Evolutionary conservation across 2,329 filamentous ascomycete genomes (phyloP).

Genomic region (Fusarium sp.): DNA sequence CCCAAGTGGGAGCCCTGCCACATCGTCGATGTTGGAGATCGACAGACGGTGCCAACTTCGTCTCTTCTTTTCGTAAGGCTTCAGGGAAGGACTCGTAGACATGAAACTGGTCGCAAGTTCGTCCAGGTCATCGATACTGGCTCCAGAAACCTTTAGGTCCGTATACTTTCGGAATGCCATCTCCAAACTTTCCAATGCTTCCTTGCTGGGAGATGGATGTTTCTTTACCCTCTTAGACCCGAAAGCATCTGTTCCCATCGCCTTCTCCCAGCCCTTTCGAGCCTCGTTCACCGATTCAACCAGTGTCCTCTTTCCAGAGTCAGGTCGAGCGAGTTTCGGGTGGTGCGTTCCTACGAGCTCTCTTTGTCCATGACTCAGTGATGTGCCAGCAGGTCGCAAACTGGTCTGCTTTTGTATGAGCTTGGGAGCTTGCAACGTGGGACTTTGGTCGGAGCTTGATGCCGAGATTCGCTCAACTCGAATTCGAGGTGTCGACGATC

Average conservation of each 20-base stretch:
- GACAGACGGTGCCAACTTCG: constrained; percentile 28
- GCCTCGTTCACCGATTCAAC: constrained; percentile 20
- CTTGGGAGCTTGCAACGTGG: constrained; percentile 11
- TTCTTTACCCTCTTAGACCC: constrained; percentile 51
- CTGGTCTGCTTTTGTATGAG: constrained; percentile 5
- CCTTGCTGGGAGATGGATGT: constrained; percentile 59
- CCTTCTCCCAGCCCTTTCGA: constrained; percentile 7
- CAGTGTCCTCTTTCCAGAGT: constrained; percentile 1
- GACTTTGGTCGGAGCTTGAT: constrained; percentile 28
- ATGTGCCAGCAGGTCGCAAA: background rate
- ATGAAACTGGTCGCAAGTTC: constrained; percentile 45
- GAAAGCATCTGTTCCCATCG: background rate
- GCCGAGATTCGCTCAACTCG: constrained; percentile 32
- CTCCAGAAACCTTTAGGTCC: constrained; percentile 29
- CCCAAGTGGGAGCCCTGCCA: constrained; percentile 2
- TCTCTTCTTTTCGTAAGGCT: constrained; percentile 46
- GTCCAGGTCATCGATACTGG: constrained; percentile 40
- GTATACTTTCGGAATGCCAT: constrained; percentile 50
- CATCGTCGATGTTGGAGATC: constrained; percentile 27
- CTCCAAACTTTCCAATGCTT: constrained; percentile 53
- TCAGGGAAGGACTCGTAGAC: constrained; percentile 26
- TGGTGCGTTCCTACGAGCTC: background rate
- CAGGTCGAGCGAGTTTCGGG: background rate
- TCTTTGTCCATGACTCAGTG: background rate
- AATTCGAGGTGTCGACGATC: constrained; percentile 53